These are phyloP conservation scores for Teratosphaeria zuluensis DNA, from an alignment of 2,329 filamentous ascomycete genomes.

Conservation along the genomic window DNA sequence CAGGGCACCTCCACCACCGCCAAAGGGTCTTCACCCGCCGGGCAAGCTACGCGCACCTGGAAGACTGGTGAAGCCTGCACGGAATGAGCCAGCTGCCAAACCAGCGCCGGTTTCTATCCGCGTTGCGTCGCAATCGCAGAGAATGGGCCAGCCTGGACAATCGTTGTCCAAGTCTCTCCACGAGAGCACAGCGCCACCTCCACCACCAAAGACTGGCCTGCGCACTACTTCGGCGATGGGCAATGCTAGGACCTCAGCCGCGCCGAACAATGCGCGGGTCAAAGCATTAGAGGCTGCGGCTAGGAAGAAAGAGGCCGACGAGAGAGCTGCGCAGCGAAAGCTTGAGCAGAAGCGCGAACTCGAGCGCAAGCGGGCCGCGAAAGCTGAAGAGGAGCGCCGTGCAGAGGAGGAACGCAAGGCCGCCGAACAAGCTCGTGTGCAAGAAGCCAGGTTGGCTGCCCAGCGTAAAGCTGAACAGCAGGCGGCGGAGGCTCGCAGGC, in stretches of 20 bases:
- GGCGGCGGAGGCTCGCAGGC: constrained; percentile 27
- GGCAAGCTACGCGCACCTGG: constrained; percentile 28
- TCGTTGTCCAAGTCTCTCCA: constrained; percentile 18
- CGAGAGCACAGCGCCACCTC: constrained; percentile 23
- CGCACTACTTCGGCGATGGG: constrained; percentile 57
- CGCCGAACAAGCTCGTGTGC: constrained; percentile 28
- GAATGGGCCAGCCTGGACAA: constrained; percentile 19
- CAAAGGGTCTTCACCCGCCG: constrained; percentile 37
- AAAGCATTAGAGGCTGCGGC: constrained; percentile 62
- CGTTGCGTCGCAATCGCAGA: constrained; percentile 43
- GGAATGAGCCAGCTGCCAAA: constrained; percentile 44
- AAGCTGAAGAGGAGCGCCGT: constrained; percentile 50
- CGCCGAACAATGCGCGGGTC: constrained; percentile 42
- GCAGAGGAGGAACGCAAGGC: constrained; percentile 29
- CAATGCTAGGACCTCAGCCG: constrained; percentile 17
- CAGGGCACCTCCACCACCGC: constrained; percentile 53
- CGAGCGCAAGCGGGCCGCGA: constrained; percentile 61
- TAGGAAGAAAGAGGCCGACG: constrained; percentile 76
- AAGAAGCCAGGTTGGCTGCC: constrained; percentile 28
- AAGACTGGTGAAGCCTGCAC: constrained; percentile 28
- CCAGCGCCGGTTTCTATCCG: constrained; percentile 63
- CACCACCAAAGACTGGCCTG: constrained; percentile 51
- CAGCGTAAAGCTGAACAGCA: constrained; percentile 40
- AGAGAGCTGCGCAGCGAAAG: constrained; percentile 67
- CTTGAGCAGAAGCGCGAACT: constrained; percentile 72